Base-by-base conservation (phyloP, 2,329 filamentous ascomycete genomes). In the Colletotrichum melonis region DNA sequence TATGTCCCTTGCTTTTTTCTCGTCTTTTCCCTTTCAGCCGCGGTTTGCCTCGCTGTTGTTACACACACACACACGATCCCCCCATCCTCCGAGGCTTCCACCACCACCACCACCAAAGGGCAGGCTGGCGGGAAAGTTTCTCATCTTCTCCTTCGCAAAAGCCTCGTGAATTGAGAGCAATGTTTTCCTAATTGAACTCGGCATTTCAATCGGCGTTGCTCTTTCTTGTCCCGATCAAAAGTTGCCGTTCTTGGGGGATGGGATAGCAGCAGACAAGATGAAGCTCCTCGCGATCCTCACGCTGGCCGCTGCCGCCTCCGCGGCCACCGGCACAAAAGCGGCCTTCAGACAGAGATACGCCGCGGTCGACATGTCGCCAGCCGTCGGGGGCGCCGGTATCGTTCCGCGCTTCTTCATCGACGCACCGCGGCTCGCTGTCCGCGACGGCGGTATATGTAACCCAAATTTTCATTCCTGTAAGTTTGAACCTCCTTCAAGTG, bases 351-450 rank as follows among this genome's bases (percentile, higher is more conserved):
- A 72, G 32, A 63, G 67, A 9, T 75, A 67, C 56, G 74, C 72
- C 30, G 73, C 59, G 46, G 63, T 75, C 26, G 73, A 75, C 56
- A 55, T 75, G 55, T 58, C 69, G 14, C 74, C 62, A 38, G 66
- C 22, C 12, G 22, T 9, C 14, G 59, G 11, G n/a, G 71, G 26
- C 24, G 42, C 19, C 19, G 19, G 42, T 3, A 32, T 75, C 22
- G 63, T 73, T 5, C 73, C 73, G 69, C 73, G 74, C 26, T 75
- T 73, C 69, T 70, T 75, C 63, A 55, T 65, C 57, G 68, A 73
- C 56, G 63, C 58, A n/a, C 73, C 74, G 22, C 49, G 42, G 35
- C 63, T 75, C 52, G 74, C 63, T 22, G 57, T 38, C 38, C 74
- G 74, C 35, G 74, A 75, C 38, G 73, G 74, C 19, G 60, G 55